phyloP scores from a whole-genome alignment of 306 rosid genomes.

The Myrica gale region DNA sequence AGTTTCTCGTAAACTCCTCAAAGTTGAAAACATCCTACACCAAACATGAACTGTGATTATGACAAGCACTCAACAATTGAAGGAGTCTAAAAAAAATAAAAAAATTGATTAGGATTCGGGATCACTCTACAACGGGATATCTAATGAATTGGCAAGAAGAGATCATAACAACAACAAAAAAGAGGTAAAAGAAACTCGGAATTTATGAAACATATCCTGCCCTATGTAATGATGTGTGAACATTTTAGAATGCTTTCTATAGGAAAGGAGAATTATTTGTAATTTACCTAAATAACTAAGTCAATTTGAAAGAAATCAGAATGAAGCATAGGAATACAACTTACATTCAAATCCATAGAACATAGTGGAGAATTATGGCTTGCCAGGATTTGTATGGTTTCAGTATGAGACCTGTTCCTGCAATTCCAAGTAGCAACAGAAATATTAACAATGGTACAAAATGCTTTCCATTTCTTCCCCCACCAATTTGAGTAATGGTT shows the following conservation, averaged over 20 bases:
- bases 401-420: constrained; percentile 79
- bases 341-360: constrained; percentile 69
- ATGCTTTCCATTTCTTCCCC: constrained; percentile 15
- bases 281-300: background rate
- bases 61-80: constrained; percentile 26
- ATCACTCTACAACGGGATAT: constrained; percentile 1
- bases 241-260: background rate
- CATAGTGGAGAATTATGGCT: constrained; percentile 70
- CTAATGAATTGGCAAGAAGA: constrained; percentile 16
- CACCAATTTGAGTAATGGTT: constrained; percentile 5
- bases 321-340: constrained; percentile 36
- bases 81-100: constrained; percentile 1
- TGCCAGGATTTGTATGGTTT: constrained; percentile 65
- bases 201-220: background rate
- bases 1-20: constrained; percentile 67
- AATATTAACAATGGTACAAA: constrained; percentile 20
- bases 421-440: constrained; percentile 31
- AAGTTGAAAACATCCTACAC: constrained; percentile 71
- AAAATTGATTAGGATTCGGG: background rate
- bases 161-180: background rate
- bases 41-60: constrained; percentile 32
- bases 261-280: background rate
- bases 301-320: constrained; percentile 14
- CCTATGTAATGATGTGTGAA: background rate
- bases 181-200: background rate